Evolutionary conservation across 805 yeast genomes (phyloP).

Genomic region (Cyberlindnera euphorbiae): DNA sequence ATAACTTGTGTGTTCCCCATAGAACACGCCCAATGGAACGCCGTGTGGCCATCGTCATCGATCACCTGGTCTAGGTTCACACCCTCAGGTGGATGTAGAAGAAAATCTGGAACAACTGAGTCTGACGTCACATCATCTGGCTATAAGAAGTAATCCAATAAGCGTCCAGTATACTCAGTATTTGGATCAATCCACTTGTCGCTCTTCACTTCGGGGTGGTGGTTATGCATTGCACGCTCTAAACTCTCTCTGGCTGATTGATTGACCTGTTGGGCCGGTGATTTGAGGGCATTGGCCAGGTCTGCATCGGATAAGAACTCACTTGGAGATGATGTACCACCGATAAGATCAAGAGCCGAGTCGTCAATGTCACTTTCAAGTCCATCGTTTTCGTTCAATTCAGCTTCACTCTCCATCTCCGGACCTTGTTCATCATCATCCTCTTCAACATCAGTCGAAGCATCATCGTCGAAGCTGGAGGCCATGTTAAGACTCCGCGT

Average conservation of each 20-base stretch:
- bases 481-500: slow-evolving; percentile 2
- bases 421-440: slow-evolving; percentile 2
- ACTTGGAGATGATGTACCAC: slow-evolving; percentile 42
- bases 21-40: slow-evolving; percentile 97
- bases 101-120: slow-evolving; percentile 52
- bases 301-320: slow-evolving; percentile 53
- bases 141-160: slow-evolving; percentile 50
- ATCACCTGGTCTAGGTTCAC: slow-evolving; percentile 73
- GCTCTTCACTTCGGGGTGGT: slow-evolving; percentile 9
- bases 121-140: slow-evolving; percentile 47
- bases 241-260: slow-evolving; percentile 24
- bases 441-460: neutral
- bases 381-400: slow-evolving; percentile 20
- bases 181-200: slow-evolving; percentile 29
- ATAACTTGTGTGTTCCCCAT: slow-evolving; percentile 82
- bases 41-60: slow-evolving; percentile 92
- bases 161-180: slow-evolving; percentile 39
- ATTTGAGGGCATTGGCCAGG: slow-evolving; percentile 38
- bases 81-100: slow-evolving; percentile 57
- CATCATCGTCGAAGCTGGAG: slow-evolving; percentile 4
- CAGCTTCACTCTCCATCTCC: slow-evolving; percentile 18
- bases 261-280: slow-evolving; percentile 20
- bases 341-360: slow-evolving; percentile 7
- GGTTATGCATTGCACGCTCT: slow-evolving; percentile 18
- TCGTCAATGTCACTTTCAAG: slow-evolving; percentile 23